Evolutionary conservation across 352 stramenopile genomes (phyloP).

Genomic region (Phytophthora litchii): DNA sequence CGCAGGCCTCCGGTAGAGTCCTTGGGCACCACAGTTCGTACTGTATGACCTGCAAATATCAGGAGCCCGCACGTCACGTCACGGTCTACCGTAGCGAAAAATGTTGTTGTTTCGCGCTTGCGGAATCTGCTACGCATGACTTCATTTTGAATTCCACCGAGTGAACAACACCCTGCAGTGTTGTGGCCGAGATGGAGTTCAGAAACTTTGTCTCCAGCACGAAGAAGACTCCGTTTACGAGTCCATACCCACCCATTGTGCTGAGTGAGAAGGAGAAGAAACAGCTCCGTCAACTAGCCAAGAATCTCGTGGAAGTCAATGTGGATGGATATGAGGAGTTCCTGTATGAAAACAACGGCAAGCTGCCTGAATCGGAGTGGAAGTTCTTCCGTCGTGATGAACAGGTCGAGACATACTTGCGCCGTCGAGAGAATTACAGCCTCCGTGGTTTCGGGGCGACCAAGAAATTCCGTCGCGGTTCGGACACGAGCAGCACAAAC

Average conservation of each 20-base stretch:
- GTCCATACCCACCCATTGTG: conserved; percentile 27
- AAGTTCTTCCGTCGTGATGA: conserved; percentile 32
- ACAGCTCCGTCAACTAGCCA: conserved; percentile 26
- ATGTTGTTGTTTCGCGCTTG: too few species aligned
- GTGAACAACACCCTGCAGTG: conserved; percentile 5
- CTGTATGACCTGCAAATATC: conserved; percentile 9
- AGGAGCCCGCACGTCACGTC: neutral
- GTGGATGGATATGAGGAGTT: conserved; percentile 32
- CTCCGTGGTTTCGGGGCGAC: conserved; percentile 27
- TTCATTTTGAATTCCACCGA: conserved; percentile 20
- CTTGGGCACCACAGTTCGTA: conserved; percentile 9
- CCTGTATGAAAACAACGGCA: conserved; percentile 24
- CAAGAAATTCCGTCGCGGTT: conserved; percentile 27
- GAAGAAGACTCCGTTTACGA: conserved; percentile 32
- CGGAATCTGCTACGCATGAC: too few species aligned
- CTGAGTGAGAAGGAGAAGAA: conserved; percentile 29
- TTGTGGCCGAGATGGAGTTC: conserved; percentile 18
- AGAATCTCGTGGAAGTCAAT: conserved; percentile 32
- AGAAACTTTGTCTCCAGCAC: conserved; percentile 30
- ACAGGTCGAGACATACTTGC: conserved; percentile 29
- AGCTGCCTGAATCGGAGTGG: conserved; percentile 29
- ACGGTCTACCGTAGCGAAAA: too few species aligned
- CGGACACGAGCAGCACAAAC: conserved; percentile 20
- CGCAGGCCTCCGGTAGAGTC: conserved; percentile 14
- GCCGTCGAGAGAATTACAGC: conserved; percentile 29